phyloP scores from a whole-genome alignment of 2,329 filamentous ascomycete genomes.

The Talaromyces amestolkiae region DNA sequence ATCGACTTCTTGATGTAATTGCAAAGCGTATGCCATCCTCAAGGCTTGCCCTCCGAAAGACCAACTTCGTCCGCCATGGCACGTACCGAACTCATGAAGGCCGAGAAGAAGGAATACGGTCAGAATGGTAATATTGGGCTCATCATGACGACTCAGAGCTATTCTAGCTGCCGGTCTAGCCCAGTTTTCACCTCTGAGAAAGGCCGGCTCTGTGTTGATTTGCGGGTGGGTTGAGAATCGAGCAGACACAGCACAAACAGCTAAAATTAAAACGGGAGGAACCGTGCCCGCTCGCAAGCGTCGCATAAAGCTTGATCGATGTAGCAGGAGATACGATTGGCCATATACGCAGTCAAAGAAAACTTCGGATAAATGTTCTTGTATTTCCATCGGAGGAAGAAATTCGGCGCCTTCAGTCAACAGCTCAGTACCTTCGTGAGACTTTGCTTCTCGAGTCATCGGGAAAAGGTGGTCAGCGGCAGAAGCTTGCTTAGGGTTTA shows the following conservation, averaged over 20 bases:
- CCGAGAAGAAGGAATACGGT: constrained; percentile 86
- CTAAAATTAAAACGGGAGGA: constrained; percentile 86
- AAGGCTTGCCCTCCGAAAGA: constrained; percentile 92
- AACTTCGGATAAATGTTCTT: constrained; percentile 88
- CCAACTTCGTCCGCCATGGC: constrained; percentile 94
- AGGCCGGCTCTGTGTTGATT: constrained; percentile 72
- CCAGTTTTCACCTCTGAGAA: constrained; percentile 88
- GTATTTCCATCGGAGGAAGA: constrained; percentile 79
- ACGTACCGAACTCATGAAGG: constrained; percentile 94
- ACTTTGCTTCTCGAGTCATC: constrained; percentile 57
- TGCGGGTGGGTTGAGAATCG: constrained; percentile 88
- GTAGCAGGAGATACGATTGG: constrained; percentile 88
- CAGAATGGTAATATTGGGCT: constrained; percentile 92
- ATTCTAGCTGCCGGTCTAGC: constrained; percentile 84
- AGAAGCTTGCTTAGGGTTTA: constrained; percentile 56
- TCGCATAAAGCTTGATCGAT: constrained; percentile 96
- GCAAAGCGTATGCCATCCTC: constrained; percentile 93
- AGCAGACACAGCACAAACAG: constrained; percentile 91
- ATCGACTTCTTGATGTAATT: constrained; percentile 87
- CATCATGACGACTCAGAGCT: constrained; percentile 81
- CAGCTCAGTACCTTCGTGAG: constrained; percentile 72
- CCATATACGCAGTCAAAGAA: constrained; percentile 97
- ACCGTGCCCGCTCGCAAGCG: constrained; percentile 71
- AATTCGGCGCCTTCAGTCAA: constrained; percentile 78
- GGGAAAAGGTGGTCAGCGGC: constrained; percentile 50